A percentile compares a stretch with the other conserved stretches of the same genome.
Evolutionary conservation across 164 flowering plant genomes (phyloP).

Genomic region (Hamamelis virginiana): DNA sequence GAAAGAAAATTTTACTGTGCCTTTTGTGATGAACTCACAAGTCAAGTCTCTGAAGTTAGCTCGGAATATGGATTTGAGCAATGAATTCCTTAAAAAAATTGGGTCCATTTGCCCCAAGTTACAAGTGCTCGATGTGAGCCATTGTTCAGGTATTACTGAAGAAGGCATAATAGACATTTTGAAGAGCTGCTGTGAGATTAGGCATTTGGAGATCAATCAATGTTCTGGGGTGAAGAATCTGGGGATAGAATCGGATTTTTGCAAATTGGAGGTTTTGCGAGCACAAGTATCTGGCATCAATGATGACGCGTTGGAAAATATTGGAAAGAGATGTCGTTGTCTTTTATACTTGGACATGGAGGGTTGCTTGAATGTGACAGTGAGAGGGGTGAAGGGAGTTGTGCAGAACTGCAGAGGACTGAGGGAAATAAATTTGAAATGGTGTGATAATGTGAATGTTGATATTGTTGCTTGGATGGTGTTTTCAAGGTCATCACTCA

Average conservation of each 20-base stretch:
- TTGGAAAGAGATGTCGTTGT: constrained; percentile 32
- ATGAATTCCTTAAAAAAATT: constrained; percentile 28
- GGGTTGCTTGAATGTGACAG: constrained; percentile 41
- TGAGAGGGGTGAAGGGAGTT: constrained; percentile 43
- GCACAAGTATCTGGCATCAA: constrained; percentile 26
- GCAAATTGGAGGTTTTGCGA: constrained; percentile 41
- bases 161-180: constrained; percentile 34
- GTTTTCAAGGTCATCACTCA: constrained; percentile 27
- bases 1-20: constrained; percentile 4
- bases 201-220: constrained; percentile 30
- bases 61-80: constrained; percentile 26
- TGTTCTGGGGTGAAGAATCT: constrained; percentile 27
- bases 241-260: constrained; percentile 16
- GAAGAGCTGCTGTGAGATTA: constrained; percentile 32
- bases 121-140: constrained; percentile 35
- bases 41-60: constrained; percentile 33
- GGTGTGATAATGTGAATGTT: constrained; percentile 25
- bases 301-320: constrained; percentile 35
- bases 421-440: constrained; percentile 51
- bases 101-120: constrained; percentile 42
- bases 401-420: constrained; percentile 35
- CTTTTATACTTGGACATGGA: constrained; percentile 38
- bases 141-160: constrained; percentile 36
- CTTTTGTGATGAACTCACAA: constrained; percentile 11
- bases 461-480: constrained; percentile 31